A percentile compares a stretch with the other conserved stretches of the same genome.
phyloP scores from a whole-genome alignment of 169 alveolate species.

The Amoebophrya sp. region DNA sequence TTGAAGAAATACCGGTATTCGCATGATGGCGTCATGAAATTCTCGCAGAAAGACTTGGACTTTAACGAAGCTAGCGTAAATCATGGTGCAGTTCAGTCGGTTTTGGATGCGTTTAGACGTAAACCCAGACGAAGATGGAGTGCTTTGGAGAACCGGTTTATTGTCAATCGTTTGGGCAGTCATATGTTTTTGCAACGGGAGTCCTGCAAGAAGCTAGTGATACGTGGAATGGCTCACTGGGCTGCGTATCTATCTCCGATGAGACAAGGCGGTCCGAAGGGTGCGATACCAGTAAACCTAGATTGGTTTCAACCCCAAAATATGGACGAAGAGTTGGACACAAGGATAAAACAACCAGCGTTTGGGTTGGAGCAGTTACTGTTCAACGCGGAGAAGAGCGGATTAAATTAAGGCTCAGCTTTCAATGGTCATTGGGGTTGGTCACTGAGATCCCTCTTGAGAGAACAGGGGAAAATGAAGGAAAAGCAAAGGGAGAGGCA shows the following conservation, averaged over 20 bases:
- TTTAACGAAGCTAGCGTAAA: not conserved
- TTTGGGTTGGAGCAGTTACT: not conserved
- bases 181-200: not conserved
- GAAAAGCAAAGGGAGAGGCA: too few species aligned
- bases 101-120: not conserved
- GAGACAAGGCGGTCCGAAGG: not conserved
- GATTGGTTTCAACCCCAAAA: too few species aligned
- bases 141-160: not conserved
- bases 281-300: too few species aligned
- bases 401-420: too few species aligned
- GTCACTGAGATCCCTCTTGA: too few species aligned
- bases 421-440: too few species aligned
- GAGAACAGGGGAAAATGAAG: too few species aligned
- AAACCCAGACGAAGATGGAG: not conserved
- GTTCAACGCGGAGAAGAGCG: not conserved
- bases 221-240: not conserved
- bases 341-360: too few species aligned
- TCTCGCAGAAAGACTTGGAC: not conserved
- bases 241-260: not conserved
- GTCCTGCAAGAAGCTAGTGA: not conserved
- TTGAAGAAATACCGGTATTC: not conserved
- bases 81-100: not conserved
- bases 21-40: not conserved
- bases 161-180: not conserved
- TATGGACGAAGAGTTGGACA: too few species aligned